phyloP scores from a whole-genome alignment of 192 early-diverging fungal genomes.

The Fimicolochytrium jonesii region DNA sequence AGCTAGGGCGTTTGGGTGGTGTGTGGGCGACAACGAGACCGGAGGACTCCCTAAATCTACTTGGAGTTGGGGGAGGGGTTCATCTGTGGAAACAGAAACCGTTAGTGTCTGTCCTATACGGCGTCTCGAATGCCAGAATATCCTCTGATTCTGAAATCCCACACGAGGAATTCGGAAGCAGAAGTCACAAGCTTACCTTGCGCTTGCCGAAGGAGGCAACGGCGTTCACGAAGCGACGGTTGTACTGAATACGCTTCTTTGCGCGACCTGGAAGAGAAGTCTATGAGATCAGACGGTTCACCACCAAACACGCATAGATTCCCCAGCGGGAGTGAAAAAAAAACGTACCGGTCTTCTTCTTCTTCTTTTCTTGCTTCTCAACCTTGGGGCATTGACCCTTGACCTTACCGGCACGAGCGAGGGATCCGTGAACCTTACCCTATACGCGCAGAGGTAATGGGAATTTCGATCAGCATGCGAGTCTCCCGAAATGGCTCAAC shows the following conservation, averaged over 20 bases:
- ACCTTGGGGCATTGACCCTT: slow-evolving; percentile 99
- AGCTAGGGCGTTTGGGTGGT: too few species aligned
- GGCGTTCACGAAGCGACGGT: slow-evolving; percentile 96
- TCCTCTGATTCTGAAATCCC: too few species aligned
- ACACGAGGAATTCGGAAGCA: too few species aligned
- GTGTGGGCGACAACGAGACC: too few species aligned
- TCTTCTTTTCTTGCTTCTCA: slow-evolving; percentile 95
- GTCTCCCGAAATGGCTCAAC: too few species aligned
- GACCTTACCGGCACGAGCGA: slow-evolving; percentile 99
- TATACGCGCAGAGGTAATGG: too few species aligned
- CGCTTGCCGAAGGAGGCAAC: slow-evolving; percentile 85
- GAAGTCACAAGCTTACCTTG: slow-evolving; percentile 69
- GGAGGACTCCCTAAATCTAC: too few species aligned
- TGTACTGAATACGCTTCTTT: slow-evolving; percentile 95
- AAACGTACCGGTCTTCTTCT: slow-evolving; percentile 62
- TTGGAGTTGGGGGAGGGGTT: slow-evolving; percentile 31
- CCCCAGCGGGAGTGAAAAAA: too few species aligned
- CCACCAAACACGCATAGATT: too few species aligned
- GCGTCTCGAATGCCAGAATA: too few species aligned
- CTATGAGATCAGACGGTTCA: too few species aligned
- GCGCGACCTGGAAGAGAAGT: slow-evolving; percentile 70
- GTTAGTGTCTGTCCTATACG: not conserved
- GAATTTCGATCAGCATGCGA: too few species aligned
- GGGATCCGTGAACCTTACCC: slow-evolving; percentile 99
- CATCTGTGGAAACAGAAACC: slow-evolving; percentile 19